Evolutionary conservation across 1,139 yeast genomes (phyloP), one percentile per base, ranked within the genome.

Genomic region (Saccharomyces uvarum): DNA sequence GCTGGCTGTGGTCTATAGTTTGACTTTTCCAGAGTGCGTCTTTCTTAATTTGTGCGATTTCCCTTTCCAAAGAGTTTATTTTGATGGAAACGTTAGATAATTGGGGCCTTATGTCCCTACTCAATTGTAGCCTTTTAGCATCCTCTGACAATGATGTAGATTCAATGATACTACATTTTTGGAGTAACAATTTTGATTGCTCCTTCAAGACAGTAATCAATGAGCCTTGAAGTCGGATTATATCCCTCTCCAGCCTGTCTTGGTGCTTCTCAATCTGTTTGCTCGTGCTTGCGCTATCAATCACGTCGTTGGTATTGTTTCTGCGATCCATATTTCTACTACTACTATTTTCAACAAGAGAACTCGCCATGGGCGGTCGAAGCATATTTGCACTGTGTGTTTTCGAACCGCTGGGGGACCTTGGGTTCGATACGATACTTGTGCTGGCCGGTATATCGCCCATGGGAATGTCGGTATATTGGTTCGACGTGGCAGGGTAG

Each of bases 141-240:
- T 65, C 70, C 52, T 67, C 69, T n/a, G 71, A 67, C 24, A 69
- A 51, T 2, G 70, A 64, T 2, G 71, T 66, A 1, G 72, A 67
- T 54, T 66, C 70, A 46, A 69, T 57, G 5, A 67, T 59, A 7
- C 54, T 54, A 52, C 70, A 67, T 56, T 67, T 69, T 21, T 58
- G 55, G n/a, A 55, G 48, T 41, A 68, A 53, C 7, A 61, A 47
- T 16, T 51, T 49, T 9, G 63, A 52, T 56, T 65, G 64, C 29
- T 53, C 54, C 47, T 58, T 58, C 13, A 68, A 55, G 2, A 56
- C 51, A 11, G 49, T 51, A 8, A 68, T 63, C 8, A 64, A 41
- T 50, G 51, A 46, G 29, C 54, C 53, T 51, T 63, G 67, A 31
- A 62, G 38, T 5, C 47, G 49, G 8, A 61, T 51, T 29, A 59